Evolutionary conservation across 257 asterid species (phyloP), one percentile per base, ranked within the genome.

Genomic region (Fraxinus quadrangulata): DNA sequence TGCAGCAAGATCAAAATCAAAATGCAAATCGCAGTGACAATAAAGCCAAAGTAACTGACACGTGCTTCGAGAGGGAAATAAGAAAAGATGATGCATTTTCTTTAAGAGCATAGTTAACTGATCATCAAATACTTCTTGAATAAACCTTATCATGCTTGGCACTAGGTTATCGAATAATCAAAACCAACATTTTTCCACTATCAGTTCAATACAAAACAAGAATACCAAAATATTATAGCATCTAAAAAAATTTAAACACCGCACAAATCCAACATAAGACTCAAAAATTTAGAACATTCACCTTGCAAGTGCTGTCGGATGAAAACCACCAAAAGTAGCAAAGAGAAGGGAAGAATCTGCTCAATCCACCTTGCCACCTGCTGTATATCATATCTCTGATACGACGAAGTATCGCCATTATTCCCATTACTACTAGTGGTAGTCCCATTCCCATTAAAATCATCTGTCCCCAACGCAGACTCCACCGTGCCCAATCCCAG

Each of bases 291-390:
- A 37, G 68, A 59, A 59, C 30, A 61, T 61, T 24, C 84, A 95
- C 99, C 98, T 89, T 88, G 97, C 88, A 93, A 90, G 85, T 96
- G 98, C 86, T 93, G 97, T 79, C 97, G 89, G 75, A 96, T 92
- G 80, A 96, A 93, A 79, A 96, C 99, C 47, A 92, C 86, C 91
- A 93, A 74, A 76, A 92, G 84, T 19, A 93, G 91, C 90, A 93
- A 81, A 11, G 90, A 87, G 83, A 96, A 93, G 1, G 97, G 99
- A 81, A 93, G 96, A 85, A 93, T 81, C 87, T 92, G 97, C 86
- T 96, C 99, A 78, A 88, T 81, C 97, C 94, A 93, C 82, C 98
- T 75, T 39, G 45, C 45, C 45, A 39, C 45, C 45, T 39, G 45
- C 45, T 39, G 45, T 39, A 39, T 39, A 39, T 91, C 97, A 70